These are phyloP conservation scores for Limtongia smithiae DNA, from an alignment of 805 yeast genomes.

Conservation along the genomic window DNA sequence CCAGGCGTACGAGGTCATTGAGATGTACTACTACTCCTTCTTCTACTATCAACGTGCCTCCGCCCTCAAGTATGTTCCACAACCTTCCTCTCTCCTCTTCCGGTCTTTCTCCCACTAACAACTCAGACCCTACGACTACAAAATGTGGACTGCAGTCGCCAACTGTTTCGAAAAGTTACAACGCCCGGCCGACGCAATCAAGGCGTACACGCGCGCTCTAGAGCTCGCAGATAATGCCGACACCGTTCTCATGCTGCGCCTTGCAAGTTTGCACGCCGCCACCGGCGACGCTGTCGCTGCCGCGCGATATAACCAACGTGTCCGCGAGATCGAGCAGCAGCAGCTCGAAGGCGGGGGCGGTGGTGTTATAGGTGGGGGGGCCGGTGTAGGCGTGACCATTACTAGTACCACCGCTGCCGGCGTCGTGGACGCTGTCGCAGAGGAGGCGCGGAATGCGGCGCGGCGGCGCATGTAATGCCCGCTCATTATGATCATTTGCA, in stretches of 20 bases:
- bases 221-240: constrained; percentile 54
- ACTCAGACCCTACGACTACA: constrained; percentile 64
- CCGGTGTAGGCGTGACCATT: too few species aligned
- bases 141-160: constrained; percentile 97
- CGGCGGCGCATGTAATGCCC: too few species aligned
- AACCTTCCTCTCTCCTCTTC: background rate
- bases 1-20: constrained; percentile 94
- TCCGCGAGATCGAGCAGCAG: constrained; percentile 52
- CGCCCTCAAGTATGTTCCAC: constrained; percentile 49
- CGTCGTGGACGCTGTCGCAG: too few species aligned
- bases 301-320: constrained; percentile 58
- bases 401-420: too few species aligned
- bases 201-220: constrained; percentile 76
- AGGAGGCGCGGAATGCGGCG: too few species aligned
- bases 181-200: constrained; percentile 67
- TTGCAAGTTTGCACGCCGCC: constrained; percentile 65
- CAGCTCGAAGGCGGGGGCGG: background rate
- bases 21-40: constrained; percentile 87
- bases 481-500: too few species aligned
- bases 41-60: constrained; percentile 92
- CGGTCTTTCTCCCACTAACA: background rate
- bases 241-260: constrained; percentile 54
- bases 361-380: too few species aligned
- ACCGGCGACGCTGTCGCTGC: constrained; percentile 53
- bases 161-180: constrained; percentile 79